These are phyloP conservation scores for Silene uniflora DNA, from an alignment of 148 eudicot species.

Conservation along the genomic window DNA sequence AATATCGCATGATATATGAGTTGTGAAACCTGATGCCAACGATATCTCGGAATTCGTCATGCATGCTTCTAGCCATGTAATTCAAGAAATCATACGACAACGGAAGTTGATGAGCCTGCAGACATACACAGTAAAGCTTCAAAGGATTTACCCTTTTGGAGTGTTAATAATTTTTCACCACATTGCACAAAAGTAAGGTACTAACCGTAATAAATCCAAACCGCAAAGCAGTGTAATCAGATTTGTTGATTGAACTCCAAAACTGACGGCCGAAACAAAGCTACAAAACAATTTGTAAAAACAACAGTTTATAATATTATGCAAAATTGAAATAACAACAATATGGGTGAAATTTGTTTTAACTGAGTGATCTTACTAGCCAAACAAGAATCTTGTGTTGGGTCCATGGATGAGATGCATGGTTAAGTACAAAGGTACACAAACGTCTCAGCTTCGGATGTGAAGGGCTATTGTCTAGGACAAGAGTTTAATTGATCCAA, in stretches of 20 bases:
- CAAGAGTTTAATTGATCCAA: neutral
- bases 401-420: conserved; percentile 74
- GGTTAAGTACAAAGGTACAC: conserved; percentile 43
- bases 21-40: conserved; percentile 67
- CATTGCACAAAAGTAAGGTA: neutral
- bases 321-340: neutral
- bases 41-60: conserved; percentile 79
- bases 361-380: conserved; percentile 45
- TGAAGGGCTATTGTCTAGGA: conserved; percentile 28
- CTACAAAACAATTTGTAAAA: conserved; percentile 26
- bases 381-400: conserved; percentile 61
- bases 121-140: neutral
- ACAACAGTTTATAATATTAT: neutral
- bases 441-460: conserved; percentile 42
- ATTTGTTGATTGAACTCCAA: conserved; percentile 68
- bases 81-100: conserved; percentile 69
- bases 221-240: conserved; percentile 69
- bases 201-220: conserved; percentile 68
- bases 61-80: conserved; percentile 79
- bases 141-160: neutral
- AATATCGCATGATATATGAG: no score
- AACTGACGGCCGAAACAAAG: conserved; percentile 86
- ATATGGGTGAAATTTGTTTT: neutral
- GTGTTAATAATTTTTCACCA: neutral
- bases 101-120: conserved; percentile 83